Evolutionary conservation across 192 early-diverging fungal species (phyloP), one percentile per base, ranked within the genome.

Genomic region (Coemansia sp.): DNA sequence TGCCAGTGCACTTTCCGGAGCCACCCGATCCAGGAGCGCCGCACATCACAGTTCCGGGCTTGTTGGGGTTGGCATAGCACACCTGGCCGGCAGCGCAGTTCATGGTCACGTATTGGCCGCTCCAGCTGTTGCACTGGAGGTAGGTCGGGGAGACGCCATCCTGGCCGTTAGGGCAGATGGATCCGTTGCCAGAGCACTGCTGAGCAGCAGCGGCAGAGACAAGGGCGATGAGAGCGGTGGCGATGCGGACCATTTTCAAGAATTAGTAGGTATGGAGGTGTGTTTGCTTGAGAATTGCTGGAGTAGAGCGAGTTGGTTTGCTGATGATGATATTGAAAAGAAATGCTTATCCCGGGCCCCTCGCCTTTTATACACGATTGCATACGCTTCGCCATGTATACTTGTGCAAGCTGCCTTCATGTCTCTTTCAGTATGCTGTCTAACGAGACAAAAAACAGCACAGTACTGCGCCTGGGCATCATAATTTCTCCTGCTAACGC

Each of bases 51-150:
- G 67, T 70, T 23, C 59, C 63, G 20, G 70, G 70, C 38, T 56
- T 73, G 69, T 65, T 80, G 20, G 79, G 79, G 62, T 76, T 82
- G 37, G 79, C 74, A 33, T 76, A 82, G 79, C 79, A 82, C 33
- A 82, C 79, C 60, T 82, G 79, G 39, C 73, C 79, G 4, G 67
- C 11, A 0, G 69, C 35, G 46, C 79, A 82, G 67, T 66, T 59
- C 45, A 40, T 36, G 11, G 64, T 53, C 31, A 55, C 60, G 45
- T 73, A 82, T 42, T 69, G 55, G 18, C 57, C 40, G 42, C 53
- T 62, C 73, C 63, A 73, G 64, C 60, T 72, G 57, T 76, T 72
- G 67, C 79, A 82, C 74, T 82, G 79, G 9, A 82, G 79, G 62
- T 82, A 82, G 63, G 74, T 82, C 21, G 70, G 42, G 16, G 74